Evolutionary conservation across 1,284 basidiomycete genomes (phyloP).

Genomic region (Pseudomicrostroma phylloplanum): DNA sequence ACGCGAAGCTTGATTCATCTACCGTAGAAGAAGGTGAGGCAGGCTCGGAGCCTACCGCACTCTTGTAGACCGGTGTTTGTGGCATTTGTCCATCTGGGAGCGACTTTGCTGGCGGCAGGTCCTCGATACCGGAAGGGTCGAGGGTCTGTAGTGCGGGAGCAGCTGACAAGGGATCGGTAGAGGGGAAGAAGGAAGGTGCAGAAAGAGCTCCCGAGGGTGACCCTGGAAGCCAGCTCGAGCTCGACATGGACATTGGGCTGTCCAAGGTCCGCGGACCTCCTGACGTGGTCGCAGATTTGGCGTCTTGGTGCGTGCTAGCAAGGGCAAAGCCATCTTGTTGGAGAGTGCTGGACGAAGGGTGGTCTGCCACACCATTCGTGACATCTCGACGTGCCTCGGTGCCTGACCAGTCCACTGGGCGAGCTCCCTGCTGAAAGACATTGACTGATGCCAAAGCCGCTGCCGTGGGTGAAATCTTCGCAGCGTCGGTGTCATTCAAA

Average conservation of each 20-base stretch:
- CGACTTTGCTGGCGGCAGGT: background rate
- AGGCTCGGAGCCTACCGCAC: background rate
- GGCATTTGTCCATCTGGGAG: constrained; percentile 1
- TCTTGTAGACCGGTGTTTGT: background rate
- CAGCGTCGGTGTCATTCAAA: background rate
- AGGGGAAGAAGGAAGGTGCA: background rate
- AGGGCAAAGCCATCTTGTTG: constrained; percentile 12
- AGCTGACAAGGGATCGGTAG: constrained; percentile 5
- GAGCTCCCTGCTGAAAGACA: background rate
- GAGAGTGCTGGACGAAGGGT: constrained; percentile 5
- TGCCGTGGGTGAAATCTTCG: background rate
- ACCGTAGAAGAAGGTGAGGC: background rate
- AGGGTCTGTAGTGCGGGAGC: background rate
- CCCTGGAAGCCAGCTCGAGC: background rate
- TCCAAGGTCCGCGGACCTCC: background rate
- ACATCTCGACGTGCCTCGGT: no score
- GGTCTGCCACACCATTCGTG: no score
- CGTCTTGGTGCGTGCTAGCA: background rate
- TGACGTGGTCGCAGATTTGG: background rate
- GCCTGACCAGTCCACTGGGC: no score
- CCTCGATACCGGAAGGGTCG: background rate
- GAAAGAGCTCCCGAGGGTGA: background rate
- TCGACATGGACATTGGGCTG: background rate
- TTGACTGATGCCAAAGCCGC: background rate
- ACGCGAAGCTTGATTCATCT: constrained; percentile 1